Base-by-base conservation (phyloP, 1,139 yeast species). In the Yamadazyma jaroonii region DNA sequence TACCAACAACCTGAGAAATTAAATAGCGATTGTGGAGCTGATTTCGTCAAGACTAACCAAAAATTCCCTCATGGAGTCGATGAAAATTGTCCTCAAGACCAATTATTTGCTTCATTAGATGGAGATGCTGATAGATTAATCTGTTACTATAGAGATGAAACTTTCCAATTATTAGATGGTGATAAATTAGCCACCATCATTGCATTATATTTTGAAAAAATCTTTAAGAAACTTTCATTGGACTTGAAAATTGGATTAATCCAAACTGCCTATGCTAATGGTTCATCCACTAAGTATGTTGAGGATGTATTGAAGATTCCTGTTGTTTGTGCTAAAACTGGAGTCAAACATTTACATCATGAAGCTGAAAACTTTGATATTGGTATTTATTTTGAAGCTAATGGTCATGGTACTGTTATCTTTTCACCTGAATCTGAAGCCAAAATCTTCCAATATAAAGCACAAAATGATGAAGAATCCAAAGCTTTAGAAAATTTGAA, bases 191-290 rank as follows among this genome's bases (percentile, higher is more conserved):
- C 97, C 3, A 84, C 96, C 0, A 65, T 92, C 42, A 76, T 87
- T 42, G 96, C 96, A 1, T 71, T 73, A 36, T 84, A 80, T 57
- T 71, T 88, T 52, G 74, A 68, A 44, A 70, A 73, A 35, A 65
- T 79, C 20, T 64, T 83, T 39, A 47, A 57, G 26, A 43, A 58
- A 14, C 64, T 82, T 24, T 59, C 59, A 32, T 59, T 53, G 31
- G 50, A 62, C 3, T 64, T 81, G 39, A 59, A 69, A 20, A 67
- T 92, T 40, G 98, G 97, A 5, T 94, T 90, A 7, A 89, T 92
- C 20, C 99, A 92, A 66, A 92, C 98, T 2, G 98, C 98, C 1
- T 92, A 92, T 56, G 98, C 98, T 36, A 92, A 92, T 58, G 98
- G 98, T 3, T 79, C 86, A 8, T 86, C 97, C 0, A 87, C 97